Conservation (phyloP, 129 eudicot species). For the Helichrysum umbraculigerum region DNA sequence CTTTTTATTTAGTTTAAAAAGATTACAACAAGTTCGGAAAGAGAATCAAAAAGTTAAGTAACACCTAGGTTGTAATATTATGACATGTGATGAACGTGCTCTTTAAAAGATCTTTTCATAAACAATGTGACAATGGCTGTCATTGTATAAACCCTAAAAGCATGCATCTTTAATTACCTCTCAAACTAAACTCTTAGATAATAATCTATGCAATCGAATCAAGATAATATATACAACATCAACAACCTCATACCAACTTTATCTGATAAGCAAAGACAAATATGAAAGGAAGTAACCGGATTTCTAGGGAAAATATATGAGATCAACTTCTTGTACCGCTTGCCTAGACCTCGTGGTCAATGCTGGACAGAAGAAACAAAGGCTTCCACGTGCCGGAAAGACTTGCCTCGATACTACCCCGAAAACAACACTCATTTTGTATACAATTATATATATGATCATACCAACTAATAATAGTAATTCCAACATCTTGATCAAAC, state of each 20-base stretch:
- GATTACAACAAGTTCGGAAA: not conserved
- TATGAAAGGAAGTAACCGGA: constrained; percentile 54
- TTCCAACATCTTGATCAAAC: too few species aligned
- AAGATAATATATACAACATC: not conserved
- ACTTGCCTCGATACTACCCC: constrained; percentile 89
- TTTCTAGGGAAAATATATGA: constrained; percentile 79
- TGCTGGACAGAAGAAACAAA: constrained; percentile 86
- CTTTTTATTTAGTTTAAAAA: not conserved
- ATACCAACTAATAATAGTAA: too few species aligned
- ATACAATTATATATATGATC: too few species aligned
- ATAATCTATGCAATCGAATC: not conserved
- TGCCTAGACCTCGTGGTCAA: constrained; percentile 88
- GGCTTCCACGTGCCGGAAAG: constrained; percentile 74
- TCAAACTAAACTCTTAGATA: not conserved
- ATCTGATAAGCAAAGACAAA: not conserved
- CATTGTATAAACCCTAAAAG: not conserved
- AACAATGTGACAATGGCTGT: too few species aligned
- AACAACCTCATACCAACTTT: constrained; percentile 2
- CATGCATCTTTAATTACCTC: too few species aligned
- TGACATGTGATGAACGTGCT: not conserved
- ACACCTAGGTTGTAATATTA: not conserved
- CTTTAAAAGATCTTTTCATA: too few species aligned
- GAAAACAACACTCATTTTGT: too few species aligned
- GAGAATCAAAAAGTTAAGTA: too few species aligned
- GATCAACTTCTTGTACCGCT: constrained; percentile 95